Base-by-base conservation (phyloP, 2,329 filamentous ascomycete species). In the Diplocarpon mali region DNA sequence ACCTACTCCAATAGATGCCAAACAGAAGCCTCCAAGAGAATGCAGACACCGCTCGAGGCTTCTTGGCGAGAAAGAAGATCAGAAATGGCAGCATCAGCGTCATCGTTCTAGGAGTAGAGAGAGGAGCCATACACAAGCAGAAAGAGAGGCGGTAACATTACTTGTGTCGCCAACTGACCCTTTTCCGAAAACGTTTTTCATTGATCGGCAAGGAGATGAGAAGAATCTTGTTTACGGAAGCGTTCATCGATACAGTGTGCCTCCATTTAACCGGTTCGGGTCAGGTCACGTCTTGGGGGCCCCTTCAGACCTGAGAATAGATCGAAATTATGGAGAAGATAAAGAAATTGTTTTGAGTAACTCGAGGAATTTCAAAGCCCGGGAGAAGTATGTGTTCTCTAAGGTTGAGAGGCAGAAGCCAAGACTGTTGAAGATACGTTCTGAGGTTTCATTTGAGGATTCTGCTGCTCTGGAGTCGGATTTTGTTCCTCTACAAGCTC, bases 191-290 rank as follows among this genome's bases (percentile, higher is more conserved):
- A 59, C 72, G 3, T 89, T 76, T 60, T 56, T 76, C 36, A 57
- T 85, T 41, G 90, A 96, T 63, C 76, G 69, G 35, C 79, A 78
- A 57, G 89, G 90, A 0, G 90, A 96, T 57, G 68, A 72, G 4
- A 72, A 87, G 38, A 87, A 92, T 52, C 63, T 83, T 36, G 73
- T 73, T 20, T 95, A 89, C 60, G 85, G 85, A 2, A 73, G 76
- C 24, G 71, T 84, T 32, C 79, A 95, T 60, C 76, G 76, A 30
- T 84, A 83, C 52, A 75, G 73, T 43, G 66, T 93, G 10, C 87
- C 88, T 0, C 57, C 65, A 2, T 95, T 93, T 59, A 72, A 72
- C 49, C 79, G 86, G 5, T 67, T 68, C 49, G 85, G 87, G 12
- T 68, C 69, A 44, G 87, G 87, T 2, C 72, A 70, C 46, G 68